These are phyloP conservation scores for Erysimum cheiri DNA, from an alignment of 441 rosid genomes.

Conservation along the genomic window DNA sequence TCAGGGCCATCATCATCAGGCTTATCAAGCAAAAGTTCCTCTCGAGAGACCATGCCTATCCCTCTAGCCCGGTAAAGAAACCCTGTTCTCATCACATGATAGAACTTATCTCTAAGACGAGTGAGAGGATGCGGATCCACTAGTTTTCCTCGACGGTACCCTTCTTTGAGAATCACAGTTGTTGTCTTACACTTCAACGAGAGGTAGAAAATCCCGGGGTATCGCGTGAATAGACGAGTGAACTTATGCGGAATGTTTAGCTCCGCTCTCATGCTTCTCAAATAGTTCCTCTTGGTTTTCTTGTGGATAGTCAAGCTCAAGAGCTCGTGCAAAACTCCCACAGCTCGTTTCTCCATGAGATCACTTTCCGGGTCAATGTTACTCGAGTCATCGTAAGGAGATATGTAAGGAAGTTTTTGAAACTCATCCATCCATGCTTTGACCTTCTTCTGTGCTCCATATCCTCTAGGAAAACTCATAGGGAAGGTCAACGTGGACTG, in stretches of 20 bases:
- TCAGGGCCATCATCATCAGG: conserved; percentile 48
- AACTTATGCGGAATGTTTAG: conserved; percentile 85
- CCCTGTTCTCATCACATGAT: conserved; percentile 93
- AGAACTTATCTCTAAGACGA: conserved; percentile 68
- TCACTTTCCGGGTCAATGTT: conserved; percentile 79
- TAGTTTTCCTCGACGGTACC: conserved; percentile 76
- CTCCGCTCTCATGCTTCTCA: conserved; percentile 87
- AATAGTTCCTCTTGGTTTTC: conserved; percentile 95
- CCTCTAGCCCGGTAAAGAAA: conserved; percentile 81
- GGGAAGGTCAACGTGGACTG: conserved; percentile 71
- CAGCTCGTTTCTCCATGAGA: conserved; percentile 96
- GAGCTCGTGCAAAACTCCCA: conserved; percentile 88
- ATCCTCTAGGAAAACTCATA: conserved; percentile 91
- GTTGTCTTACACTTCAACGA: conserved; percentile 96
- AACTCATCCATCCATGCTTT: conserved; percentile 96
- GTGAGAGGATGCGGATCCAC: conserved; percentile 86
- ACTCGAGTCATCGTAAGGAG: conserved; percentile 85
- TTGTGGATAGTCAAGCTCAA: conserved; percentile 90
- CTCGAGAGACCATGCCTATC: conserved; percentile 51
- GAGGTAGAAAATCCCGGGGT: conserved; percentile 95
- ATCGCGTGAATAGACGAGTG: conserved; percentile 87
- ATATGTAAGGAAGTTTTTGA: conserved; percentile 91
- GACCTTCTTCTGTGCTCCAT: conserved; percentile 92
- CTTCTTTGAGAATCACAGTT: conserved; percentile 85
- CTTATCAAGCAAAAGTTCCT: conserved; percentile 55